A percentile compares a stretch with the other conserved stretches of the same genome.
phyloP scores from a whole-genome alignment of 2,329 filamentous ascomycete genomes.

The Calonectria crousiana region DNA sequence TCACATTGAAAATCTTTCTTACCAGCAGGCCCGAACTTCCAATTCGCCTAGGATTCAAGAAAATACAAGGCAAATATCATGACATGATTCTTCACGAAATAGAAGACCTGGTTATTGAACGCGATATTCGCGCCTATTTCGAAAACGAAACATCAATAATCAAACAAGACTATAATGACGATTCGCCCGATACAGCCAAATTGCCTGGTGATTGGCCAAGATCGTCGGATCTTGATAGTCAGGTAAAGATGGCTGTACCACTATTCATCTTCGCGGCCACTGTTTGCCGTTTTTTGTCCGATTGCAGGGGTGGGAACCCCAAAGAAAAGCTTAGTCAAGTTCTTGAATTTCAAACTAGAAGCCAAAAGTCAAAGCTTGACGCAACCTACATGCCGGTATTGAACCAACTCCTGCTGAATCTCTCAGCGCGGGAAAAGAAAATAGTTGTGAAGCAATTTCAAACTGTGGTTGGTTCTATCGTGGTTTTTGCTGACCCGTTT shows the following conservation, averaged over 20 bases:
- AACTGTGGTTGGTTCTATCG: neutral
- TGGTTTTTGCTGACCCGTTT: constrained; percentile 46
- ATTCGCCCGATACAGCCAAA: too few relatives aligned
- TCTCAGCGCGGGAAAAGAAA: neutral
- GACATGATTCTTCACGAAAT: too few relatives aligned
- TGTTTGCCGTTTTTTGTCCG: constrained; percentile 18
- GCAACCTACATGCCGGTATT: constrained; percentile 24
- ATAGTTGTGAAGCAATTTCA: constrained; percentile 19
- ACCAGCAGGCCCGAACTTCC: constrained; percentile 57
- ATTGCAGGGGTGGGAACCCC: constrained; percentile 26
- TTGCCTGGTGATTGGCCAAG: too few relatives aligned
- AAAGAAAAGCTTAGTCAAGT: constrained; percentile 36
- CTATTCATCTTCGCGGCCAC: constrained; percentile 35
- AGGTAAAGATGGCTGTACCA: constrained; percentile 18
- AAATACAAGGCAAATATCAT: too few relatives aligned
- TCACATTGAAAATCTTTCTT: constrained; percentile 51
- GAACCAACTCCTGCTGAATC: neutral
- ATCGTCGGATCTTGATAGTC: neutral
- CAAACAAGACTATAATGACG: neutral
- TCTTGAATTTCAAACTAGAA: constrained; percentile 25
- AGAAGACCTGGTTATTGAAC: neutral
- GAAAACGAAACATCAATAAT: neutral
- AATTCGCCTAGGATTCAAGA: constrained; percentile 50
- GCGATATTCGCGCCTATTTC: neutral
- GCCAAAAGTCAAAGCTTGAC: constrained; percentile 18